Evolutionary conservation across 345 rosid genomes (phyloP).

Genomic region (Eucalyptus decipiens): DNA sequence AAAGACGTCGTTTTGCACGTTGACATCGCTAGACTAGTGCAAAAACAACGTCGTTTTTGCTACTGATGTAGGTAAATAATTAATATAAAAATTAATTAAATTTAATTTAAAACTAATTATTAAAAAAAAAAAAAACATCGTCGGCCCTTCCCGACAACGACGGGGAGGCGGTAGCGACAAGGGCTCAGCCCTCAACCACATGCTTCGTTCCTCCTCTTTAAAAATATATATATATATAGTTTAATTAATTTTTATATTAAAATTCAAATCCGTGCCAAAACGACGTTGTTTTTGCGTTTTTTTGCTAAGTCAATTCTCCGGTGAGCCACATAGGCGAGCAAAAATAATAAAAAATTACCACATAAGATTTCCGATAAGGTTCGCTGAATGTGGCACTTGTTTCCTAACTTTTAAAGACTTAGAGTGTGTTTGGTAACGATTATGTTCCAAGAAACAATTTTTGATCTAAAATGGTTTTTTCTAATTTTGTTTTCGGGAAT

Average conservation of each 20-base stretch:
- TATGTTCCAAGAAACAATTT: fast-evolving
- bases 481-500: too few species aligned
- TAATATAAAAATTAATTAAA: too few species aligned
- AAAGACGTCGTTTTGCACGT: fast-evolving
- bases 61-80: fast-evolving
- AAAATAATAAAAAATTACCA: too few species aligned
- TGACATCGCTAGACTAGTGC: fast-evolving
- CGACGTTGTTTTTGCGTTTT: fast-evolving
- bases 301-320: fast-evolving
- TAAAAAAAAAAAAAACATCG: too few species aligned
- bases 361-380: fast-evolving
- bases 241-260: too few species aligned
- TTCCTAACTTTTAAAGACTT: too few species aligned
- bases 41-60: too few species aligned
- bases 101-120: too few species aligned
- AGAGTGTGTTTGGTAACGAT: fast-evolving
- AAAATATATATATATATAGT: too few species aligned
- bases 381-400: fast-evolving
- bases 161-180: fast-evolving
- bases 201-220: too few species aligned
- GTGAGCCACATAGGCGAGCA: fast-evolving
- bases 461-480: too few species aligned
- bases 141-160: fast-evolving
- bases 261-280: too few species aligned
- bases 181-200: fast-evolving